These are phyloP conservation scores for Rhodocollybia butyracea DNA, from an alignment of 768 basidiomycete genomes.

Conservation along the genomic window DNA sequence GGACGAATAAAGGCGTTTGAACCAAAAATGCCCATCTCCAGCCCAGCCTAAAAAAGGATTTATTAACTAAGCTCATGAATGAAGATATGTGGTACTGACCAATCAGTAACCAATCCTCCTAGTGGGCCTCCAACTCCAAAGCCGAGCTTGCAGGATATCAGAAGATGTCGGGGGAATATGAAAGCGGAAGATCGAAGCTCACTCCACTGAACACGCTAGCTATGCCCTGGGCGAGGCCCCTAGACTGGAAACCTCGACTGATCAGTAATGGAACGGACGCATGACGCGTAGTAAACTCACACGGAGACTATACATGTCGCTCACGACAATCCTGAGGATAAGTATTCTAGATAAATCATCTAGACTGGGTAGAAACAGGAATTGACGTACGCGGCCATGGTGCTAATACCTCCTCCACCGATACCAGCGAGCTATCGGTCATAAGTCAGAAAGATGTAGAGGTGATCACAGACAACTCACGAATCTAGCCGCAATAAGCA, in stretches of 20 bases:
- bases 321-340: slow-evolving; percentile 58
- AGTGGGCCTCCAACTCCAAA: slow-evolving; percentile 78
- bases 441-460: background rate
- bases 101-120: slow-evolving; percentile 67
- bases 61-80: background rate
- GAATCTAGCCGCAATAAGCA: slow-evolving; percentile 70
- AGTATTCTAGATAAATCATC: background rate
- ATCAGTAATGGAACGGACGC: background rate
- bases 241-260: slow-evolving; percentile 37
- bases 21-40: slow-evolving; percentile 82
- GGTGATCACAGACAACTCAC: slow-evolving; percentile 36
- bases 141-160: slow-evolving; percentile 52
- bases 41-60: slow-evolving; percentile 52
- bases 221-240: slow-evolving; percentile 71
- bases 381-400: slow-evolving; percentile 59
- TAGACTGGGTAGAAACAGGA: background rate
- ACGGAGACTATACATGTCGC: slow-evolving; percentile 78
- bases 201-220: slow-evolving; percentile 72
- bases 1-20: slow-evolving; percentile 63
- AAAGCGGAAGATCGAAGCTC: slow-evolving; percentile 20
- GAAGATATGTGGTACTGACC: slow-evolving; percentile 35
- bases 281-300: slow-evolving; percentile 36
- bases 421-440: slow-evolving; percentile 58
- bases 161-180: background rate
- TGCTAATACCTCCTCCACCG: slow-evolving; percentile 76